Base-by-base conservation (phyloP, 345 rosid genomes). In the Jatropha curcas region DNA sequence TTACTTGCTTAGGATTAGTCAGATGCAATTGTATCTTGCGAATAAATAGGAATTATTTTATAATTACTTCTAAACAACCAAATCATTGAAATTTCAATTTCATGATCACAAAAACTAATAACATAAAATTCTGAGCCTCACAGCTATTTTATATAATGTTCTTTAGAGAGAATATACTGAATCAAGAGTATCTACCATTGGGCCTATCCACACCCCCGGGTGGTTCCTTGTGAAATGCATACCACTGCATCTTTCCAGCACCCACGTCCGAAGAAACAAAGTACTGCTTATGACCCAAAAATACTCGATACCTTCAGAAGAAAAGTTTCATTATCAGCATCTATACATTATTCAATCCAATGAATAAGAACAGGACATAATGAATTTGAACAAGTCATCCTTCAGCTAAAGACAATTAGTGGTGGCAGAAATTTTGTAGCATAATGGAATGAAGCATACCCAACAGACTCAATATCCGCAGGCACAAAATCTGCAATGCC, bases 171-270 rank as follows among this genome's bases (percentile, higher is more conserved):
- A 35, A 65, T 45, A 62, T 4, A 48, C 22, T 46, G 58, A 28
- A 27, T 33, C 25, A n/a, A 48, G 25, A 80, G 68, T 43, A 72
- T 60, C n/a, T 88, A 89, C 97, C 96, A 70, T 52, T 51, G 0
- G 91, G 88, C 46, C 72, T 67, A 85, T 92, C 99, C 12, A 72
- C 79, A 1, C 99, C 98, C 70, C 98, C 97, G 20, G 94, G 78
- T 31, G 90, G 80, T 75, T 92, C 98, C 45, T 95, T 81, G 79
- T 91, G 87, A 76, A 95, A 95, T 20, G 96, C 99, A 20, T 95
- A 92, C 97, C 99, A 95, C 79, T 95, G 99, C 97, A 95, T 95
- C 88, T 92, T 92, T 69, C 99, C 99, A 25, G 87, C 92, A 75
- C 99, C 98, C 71, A 92, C 99, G 77, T 95, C 99, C 9, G 96